phyloP scores from a whole-genome alignment of 2,329 filamentous ascomycete species.

The Grosmannia serpens region DNA sequence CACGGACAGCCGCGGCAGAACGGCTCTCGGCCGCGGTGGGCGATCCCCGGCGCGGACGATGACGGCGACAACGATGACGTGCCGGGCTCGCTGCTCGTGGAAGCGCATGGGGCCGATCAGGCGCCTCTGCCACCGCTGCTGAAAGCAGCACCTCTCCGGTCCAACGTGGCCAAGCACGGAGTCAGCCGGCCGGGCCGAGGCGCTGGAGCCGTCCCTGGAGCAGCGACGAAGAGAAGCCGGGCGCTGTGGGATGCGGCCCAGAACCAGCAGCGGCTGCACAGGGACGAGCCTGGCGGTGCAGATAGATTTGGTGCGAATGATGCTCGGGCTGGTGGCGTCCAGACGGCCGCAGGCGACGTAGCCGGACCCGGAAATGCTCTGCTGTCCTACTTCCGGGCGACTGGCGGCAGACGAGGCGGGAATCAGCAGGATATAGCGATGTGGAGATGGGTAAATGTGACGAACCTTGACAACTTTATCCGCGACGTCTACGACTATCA shows the following conservation, averaged over 20 bases:
- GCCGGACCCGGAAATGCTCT: constrained; percentile 7
- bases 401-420: constrained; percentile 9
- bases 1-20: neutral
- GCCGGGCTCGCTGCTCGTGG: constrained; percentile 51
- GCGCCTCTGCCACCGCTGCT: constrained; percentile 10
- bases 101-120: constrained; percentile 20
- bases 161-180: constrained; percentile 2
- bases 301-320: constrained; percentile 12
- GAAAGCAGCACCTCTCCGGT: constrained; percentile 14
- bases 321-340: constrained; percentile 15
- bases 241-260: constrained; percentile 45
- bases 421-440: constrained; percentile 62
- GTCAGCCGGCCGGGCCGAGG: constrained; percentile 8
- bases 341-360: neutral
- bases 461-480: constrained; percentile 81
- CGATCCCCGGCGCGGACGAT: constrained; percentile 27
- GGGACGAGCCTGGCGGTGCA: constrained; percentile 20
- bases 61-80: constrained; percentile 51
- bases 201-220: constrained; percentile 24
- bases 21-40: constrained; percentile 10
- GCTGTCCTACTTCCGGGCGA: constrained; percentile 10
- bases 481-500: constrained; percentile 80
- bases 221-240: constrained; percentile 30
- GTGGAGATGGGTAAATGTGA: constrained; percentile 88
- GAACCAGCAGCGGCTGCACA: constrained; percentile 38